Evolutionary conservation across 2,329 filamentous ascomycete genomes (phyloP).

Genomic region (Daldinia sp.): DNA sequence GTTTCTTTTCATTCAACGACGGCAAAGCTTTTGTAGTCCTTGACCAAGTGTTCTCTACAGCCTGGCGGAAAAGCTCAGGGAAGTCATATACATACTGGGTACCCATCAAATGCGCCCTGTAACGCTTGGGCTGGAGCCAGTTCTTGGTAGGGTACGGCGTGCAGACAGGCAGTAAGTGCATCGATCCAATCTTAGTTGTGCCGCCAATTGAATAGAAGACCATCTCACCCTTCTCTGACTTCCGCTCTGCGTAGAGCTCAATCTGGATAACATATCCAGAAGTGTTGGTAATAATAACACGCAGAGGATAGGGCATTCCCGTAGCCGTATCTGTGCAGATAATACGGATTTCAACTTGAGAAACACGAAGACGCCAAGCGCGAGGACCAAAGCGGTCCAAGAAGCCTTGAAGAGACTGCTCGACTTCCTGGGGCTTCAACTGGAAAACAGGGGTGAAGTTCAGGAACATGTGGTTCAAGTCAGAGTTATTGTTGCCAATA

Average conservation of each 20-base stretch:
- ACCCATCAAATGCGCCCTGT: slow-evolving; percentile 99
- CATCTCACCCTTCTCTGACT: slow-evolving; percentile 98
- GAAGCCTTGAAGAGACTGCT: slow-evolving; percentile 94
- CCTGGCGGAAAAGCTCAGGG: slow-evolving; percentile 98
- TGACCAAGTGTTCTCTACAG: slow-evolving; percentile 94
- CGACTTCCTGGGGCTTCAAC: slow-evolving; percentile 87
- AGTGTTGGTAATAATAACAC: slow-evolving; percentile 97
- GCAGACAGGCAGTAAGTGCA: slow-evolving; percentile 91
- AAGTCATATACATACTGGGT: slow-evolving; percentile 99
- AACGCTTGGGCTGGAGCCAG: slow-evolving; percentile 97
- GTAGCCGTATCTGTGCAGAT: slow-evolving; percentile 92
- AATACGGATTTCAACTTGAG: slow-evolving; percentile 97
- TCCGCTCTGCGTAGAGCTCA: slow-evolving; percentile 96
- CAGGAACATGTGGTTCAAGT: slow-evolving; percentile 99
- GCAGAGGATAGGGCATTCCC: slow-evolving; percentile 88
- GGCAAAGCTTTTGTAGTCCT: slow-evolving; percentile 80
- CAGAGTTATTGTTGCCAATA: slow-evolving; percentile 98
- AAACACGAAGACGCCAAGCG: slow-evolving; percentile 95
- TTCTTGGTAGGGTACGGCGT: slow-evolving; percentile 98
- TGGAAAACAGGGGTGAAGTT: slow-evolving; percentile 99
- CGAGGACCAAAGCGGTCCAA: slow-evolving; percentile 95
- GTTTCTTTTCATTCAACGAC: slow-evolving; percentile 81
- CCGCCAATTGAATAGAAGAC: slow-evolving; percentile 98
- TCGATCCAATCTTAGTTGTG: slow-evolving; percentile 92
- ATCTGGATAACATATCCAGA: slow-evolving; percentile 98